These are phyloP conservation scores for Penicillium sp. DNA, from an alignment of 2,329 filamentous ascomycete species.

Conservation along the genomic window DNA sequence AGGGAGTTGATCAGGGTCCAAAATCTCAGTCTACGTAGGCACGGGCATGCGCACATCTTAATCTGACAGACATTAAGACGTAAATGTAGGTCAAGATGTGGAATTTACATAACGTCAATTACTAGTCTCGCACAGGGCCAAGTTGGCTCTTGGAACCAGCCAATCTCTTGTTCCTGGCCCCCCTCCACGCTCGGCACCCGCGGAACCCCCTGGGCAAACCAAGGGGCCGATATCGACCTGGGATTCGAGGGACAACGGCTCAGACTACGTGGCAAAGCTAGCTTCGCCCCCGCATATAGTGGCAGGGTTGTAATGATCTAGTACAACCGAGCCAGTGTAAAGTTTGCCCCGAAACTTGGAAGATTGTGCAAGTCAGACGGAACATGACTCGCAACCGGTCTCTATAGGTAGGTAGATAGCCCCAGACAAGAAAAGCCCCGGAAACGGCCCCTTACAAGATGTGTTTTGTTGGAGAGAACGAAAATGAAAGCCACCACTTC, in stretches of 20 bases:
- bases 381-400: background rate
- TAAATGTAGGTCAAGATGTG: background rate
- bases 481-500: background rate
- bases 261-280: conserved; percentile 1
- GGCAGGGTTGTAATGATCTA: background rate
- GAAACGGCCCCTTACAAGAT: background rate
- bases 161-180: background rate
- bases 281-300: background rate
- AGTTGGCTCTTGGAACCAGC: no score
- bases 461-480: background rate
- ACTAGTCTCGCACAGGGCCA: background rate
- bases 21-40: background rate
- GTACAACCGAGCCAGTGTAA: background rate
- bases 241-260: background rate
- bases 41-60: background rate
- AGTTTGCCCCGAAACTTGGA: background rate
- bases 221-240: background rate
- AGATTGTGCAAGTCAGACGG: background rate
- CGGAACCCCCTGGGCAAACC: background rate
- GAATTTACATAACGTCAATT: background rate
- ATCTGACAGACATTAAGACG: background rate
- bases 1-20: background rate
- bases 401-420: background rate
- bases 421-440: background rate
- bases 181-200: background rate